A percentile compares a stretch with the other conserved stretches of the same genome.
Evolutionary conservation across 139 green algal species (phyloP).

Genomic region (Chlorella ohadii): DNA sequence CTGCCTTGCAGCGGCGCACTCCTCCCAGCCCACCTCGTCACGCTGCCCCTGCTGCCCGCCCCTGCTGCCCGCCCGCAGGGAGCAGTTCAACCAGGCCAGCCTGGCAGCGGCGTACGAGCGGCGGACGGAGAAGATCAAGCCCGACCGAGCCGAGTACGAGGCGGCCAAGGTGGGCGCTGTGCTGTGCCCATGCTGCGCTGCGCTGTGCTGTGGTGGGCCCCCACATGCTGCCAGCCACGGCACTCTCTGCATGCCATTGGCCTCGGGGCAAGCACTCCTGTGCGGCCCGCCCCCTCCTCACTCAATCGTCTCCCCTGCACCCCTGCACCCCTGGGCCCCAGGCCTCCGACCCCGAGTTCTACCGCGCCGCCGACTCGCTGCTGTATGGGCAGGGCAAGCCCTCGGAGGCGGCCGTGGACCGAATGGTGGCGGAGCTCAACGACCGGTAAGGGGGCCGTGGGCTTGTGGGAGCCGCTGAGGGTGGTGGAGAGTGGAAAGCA

Average conservation of each 20-base stretch:
- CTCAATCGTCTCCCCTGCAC: background rate
- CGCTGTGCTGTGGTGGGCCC: background rate
- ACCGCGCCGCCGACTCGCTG: slow-evolving; percentile 77
- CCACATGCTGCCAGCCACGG: no score
- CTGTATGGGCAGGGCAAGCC: slow-evolving; percentile 74
- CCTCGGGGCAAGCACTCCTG: no score
- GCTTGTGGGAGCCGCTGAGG: no score
- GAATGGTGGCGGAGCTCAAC: slow-evolving; percentile 93
- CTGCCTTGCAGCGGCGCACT: background rate
- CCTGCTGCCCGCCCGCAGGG: slow-evolving; percentile 34
- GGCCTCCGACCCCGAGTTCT: slow-evolving; percentile 74
- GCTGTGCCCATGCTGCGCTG: no score
- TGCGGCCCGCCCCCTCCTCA: no score
- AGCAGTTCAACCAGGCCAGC: slow-evolving; percentile 76
- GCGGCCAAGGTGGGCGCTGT: slow-evolving; percentile 63
- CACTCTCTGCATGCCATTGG: no score
- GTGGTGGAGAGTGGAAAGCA: no score
- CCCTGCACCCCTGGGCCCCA: background rate
- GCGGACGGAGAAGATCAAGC: slow-evolving; percentile 73
- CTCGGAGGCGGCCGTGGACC: slow-evolving; percentile 83
- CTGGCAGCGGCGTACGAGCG: slow-evolving; percentile 89
- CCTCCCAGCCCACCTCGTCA: background rate
- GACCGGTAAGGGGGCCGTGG: slow-evolving; percentile 45
- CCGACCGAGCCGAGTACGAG: slow-evolving; percentile 77
- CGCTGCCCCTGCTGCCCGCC: no score